phyloP scores from a whole-genome alignment of 164 flowering plant species.

The Aristolochia fimbriata region DNA sequence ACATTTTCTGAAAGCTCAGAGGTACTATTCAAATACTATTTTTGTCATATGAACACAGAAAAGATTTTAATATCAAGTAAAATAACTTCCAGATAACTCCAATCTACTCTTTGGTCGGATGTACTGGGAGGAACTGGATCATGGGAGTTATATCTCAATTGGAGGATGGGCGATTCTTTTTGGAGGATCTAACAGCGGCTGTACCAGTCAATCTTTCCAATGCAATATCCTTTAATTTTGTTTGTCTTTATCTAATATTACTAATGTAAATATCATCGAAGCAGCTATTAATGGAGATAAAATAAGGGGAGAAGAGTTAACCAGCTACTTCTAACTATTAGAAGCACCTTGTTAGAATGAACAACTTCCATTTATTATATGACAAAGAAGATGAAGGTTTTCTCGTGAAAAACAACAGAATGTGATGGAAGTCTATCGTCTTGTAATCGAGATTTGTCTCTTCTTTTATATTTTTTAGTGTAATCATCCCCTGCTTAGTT shows the following conservation, averaged over 20 bases:
- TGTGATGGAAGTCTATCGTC: too few relatives aligned
- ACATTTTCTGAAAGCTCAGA: conserved; percentile 56
- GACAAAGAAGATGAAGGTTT: too few relatives aligned
- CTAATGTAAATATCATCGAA: too few relatives aligned
- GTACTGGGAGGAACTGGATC: conserved; percentile 75
- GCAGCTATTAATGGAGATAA: too few relatives aligned
- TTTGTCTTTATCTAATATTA: neutral
- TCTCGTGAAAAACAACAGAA: too few relatives aligned
- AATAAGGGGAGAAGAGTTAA: too few relatives aligned
- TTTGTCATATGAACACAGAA: neutral
- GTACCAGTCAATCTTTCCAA: conserved; percentile 75
- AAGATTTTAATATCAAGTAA: neutral
- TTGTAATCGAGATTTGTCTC: too few relatives aligned
- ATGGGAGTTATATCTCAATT: conserved; percentile 96
- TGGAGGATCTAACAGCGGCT: conserved; percentile 94
- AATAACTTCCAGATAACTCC: conserved; percentile 57
- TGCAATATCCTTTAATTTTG: conserved; percentile 76
- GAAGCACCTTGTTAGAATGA: too few relatives aligned
- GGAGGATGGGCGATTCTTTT: conserved; percentile 94
- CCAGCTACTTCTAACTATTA: too few relatives aligned
- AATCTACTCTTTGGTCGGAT: conserved; percentile 80
- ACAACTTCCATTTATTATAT: too few relatives aligned
- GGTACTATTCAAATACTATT: conserved; percentile 25
- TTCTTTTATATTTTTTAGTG: too few relatives aligned
- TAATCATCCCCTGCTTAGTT: too few relatives aligned